A percentile compares a stretch with the other conserved stretches of the same genome.
Evolutionary conservation across 192 early-diverging fungal species (phyloP).

Genomic region (Coemansia nantahalensis): DNA sequence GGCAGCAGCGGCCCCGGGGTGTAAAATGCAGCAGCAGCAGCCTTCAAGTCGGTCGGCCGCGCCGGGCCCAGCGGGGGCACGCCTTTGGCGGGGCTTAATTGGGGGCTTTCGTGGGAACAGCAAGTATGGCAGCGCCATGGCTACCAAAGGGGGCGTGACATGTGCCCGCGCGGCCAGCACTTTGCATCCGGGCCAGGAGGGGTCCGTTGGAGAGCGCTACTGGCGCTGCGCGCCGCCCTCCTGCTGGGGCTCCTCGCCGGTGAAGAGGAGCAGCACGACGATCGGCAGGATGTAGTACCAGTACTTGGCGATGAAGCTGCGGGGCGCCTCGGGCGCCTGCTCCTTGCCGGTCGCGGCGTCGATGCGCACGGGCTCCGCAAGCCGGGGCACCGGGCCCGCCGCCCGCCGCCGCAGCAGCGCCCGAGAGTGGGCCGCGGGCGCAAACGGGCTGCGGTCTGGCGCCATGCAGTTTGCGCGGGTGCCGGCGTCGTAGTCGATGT

Average conservation of each 20-base stretch:
- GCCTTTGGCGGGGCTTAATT: no score
- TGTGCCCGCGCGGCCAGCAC: no score
- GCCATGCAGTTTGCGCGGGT: constrained; percentile 23
- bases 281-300: constrained; percentile 59
- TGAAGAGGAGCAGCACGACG: constrained; percentile 42
- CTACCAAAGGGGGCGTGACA: no score
- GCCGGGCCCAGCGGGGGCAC: no score
- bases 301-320: constrained; percentile 59
- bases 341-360: constrained; percentile 42
- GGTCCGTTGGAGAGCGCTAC: no score
- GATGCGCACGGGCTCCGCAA: constrained; percentile 21
- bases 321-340: constrained; percentile 46
- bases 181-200: no score
- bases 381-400: constrained; percentile 28
- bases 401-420: constrained; percentile 21
- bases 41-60: constrained; percentile 84
- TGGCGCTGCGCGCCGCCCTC: constrained; percentile 34
- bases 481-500: constrained; percentile 38
- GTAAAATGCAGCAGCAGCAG: no score
- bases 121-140: no score
- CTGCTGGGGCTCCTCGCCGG: constrained; percentile 45
- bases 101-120: no score
- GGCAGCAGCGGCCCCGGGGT: no score
- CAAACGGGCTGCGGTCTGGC: neutral
- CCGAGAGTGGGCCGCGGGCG: constrained; percentile 10